Evolutionary conservation across 306 rosid species (phyloP), one percentile per base, ranked within the genome.

Genomic region (Pyrus pyrifolia): DNA sequence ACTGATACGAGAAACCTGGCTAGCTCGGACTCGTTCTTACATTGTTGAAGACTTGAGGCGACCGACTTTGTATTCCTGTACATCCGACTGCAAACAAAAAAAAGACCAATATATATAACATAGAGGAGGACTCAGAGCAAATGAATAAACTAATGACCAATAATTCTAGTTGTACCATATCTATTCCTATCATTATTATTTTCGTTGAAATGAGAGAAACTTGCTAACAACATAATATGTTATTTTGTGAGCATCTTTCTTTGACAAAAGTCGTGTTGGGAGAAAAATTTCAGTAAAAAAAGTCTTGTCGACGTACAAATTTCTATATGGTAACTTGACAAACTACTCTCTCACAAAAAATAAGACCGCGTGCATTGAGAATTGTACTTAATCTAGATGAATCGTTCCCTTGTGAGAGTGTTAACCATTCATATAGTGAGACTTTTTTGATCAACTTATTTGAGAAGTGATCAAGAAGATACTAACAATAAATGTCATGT

Each of bases 11-110:
- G 51, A 59, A 44, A 38, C 59, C 14, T 31, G 4, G 38, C 4
- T 61, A 49, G 55, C 21, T 17, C 6, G 61, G 78, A 62, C 78
- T 19, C 18, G 78, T 74, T 74, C 70, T 45, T 74, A 44, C 70
- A 19, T 8, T 7, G 45, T 10, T 17, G 10, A 51, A 59, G 23
- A 22, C 35, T 6, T 13, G 23, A 33, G 19, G 44, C 1, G 77
- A 60, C 77, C 15, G 44, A 64, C 45, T 64, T 64, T 64, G 33
- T 31, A 9, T 42, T 11, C 29, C 29, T 17, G 40, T 42, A 25
- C 12, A 27, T 22, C 25, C 17, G 6, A 25, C 35, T 25, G 2
- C 21, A 25, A 60, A 63, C 12, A 15, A 29, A 63, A 63, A 1
- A 7, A 4, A 25, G 8, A 59, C 23, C 13, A 35, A 6, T 35